phyloP scores from a whole-genome alignment of 148 eudicot genomes.

The Chenopodium quinoa region DNA sequence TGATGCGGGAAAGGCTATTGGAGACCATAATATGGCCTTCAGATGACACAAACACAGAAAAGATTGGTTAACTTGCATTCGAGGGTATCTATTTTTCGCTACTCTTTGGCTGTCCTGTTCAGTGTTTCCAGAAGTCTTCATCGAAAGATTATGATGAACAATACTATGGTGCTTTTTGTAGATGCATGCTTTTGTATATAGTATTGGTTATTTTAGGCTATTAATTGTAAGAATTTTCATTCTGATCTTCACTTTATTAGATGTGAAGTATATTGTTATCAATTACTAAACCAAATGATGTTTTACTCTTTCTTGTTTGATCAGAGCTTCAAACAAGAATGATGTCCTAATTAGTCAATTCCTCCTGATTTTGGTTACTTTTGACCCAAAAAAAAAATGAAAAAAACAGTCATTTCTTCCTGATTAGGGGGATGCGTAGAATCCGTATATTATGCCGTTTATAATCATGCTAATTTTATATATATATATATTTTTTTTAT shows the following conservation, averaged over 20 bases:
- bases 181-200: slow-evolving; percentile 17
- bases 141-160: slow-evolving; percentile 6
- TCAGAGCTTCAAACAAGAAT: background rate
- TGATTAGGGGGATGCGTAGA: background rate
- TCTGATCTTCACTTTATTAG: slow-evolving; percentile 11
- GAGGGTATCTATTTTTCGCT: background rate
- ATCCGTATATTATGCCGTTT: slow-evolving; percentile 3
- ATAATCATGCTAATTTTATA: background rate
- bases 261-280: background rate
- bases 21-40: slow-evolving; percentile 90
- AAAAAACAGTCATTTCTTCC: background rate
- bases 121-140: background rate
- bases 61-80: slow-evolving; percentile 35
- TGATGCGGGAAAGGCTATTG: slow-evolving; percentile 93
- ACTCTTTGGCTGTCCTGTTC: background rate
- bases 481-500: too few species aligned
- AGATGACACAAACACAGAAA: slow-evolving; percentile 73
- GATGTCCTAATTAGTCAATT: background rate
- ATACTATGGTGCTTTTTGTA: slow-evolving; percentile 5
- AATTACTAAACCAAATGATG: too few species aligned
- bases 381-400: background rate
- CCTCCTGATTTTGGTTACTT: background rate
- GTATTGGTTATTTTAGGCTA: slow-evolving; percentile 16
- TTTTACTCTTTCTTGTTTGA: background rate
- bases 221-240: slow-evolving; percentile 16